A percentile compares a stretch with the other conserved stretches of the same genome.
These are phyloP conservation scores for Priceomyces carsonii DNA, from an alignment of 805 yeast species.

Conservation along the genomic window DNA sequence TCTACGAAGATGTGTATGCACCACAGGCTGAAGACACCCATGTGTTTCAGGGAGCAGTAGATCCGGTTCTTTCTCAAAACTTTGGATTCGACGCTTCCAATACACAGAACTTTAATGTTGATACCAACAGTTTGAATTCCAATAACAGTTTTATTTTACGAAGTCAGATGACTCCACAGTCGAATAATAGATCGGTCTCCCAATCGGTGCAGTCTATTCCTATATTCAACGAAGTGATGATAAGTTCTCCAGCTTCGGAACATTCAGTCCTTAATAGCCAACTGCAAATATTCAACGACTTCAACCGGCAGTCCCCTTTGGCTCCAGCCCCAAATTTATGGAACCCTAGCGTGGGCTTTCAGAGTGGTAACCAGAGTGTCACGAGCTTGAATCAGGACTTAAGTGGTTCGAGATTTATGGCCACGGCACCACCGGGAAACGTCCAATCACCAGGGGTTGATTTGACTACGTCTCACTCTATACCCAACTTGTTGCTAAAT, in stretches of 20 bases:
- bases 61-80: background rate
- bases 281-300: conserved; percentile 1
- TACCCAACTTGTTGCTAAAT: background rate
- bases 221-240: background rate
- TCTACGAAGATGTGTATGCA: conserved; percentile 18
- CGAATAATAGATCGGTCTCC: too few species aligned
- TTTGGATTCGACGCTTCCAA: too few species aligned
- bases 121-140: background rate
- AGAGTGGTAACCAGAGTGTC: conserved; percentile 1
- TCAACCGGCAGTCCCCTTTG: conserved; percentile 3
- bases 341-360: background rate
- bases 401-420: too few species aligned
- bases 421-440: conserved; percentile 2
- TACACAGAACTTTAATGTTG: too few species aligned
- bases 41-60: background rate
- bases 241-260: conserved; percentile 2
- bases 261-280: conserved; percentile 1
- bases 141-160: background rate
- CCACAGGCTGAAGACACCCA: background rate
- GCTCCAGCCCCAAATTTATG: conserved; percentile 1
- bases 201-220: conserved; percentile 1
- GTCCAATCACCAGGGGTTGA: conserved; percentile 3
- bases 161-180: conserved; percentile 4
- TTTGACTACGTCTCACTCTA: conserved; percentile 1
- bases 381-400: conserved; percentile 6